Evolutionary conservation across 371 early-diverging fungal genomes (phyloP).

Genomic region (Actinomortierella wolfii): DNA sequence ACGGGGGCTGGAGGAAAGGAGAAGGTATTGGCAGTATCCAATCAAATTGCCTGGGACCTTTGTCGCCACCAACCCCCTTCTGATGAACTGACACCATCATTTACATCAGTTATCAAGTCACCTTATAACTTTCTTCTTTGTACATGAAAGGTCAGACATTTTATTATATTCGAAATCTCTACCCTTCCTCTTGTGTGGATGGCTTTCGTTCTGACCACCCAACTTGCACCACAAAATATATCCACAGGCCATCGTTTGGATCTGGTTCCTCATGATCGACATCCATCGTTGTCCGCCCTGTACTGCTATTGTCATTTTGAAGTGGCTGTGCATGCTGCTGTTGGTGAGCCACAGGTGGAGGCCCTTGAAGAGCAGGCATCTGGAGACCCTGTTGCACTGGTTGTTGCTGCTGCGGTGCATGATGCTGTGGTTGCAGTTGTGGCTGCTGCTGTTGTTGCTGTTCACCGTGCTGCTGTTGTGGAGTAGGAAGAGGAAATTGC

Average conservation of each 20-base stretch:
- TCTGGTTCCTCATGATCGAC: not conserved
- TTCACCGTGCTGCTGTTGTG: conserved; percentile 11
- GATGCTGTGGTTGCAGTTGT: not conserved
- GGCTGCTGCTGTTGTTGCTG: conserved; percentile 14
- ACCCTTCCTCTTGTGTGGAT: conserved; percentile 7
- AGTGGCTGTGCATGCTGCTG: conserved; percentile 5
- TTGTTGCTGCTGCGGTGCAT: not conserved
- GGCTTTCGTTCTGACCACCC: conserved; percentile 40
- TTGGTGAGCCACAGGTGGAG: not conserved
- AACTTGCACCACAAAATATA: conserved; percentile 44
- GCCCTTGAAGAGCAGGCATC: not conserved
- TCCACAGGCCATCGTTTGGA: conserved; percentile 35
- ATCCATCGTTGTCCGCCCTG: not conserved
- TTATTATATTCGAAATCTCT: not conserved
- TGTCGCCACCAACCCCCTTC: too few relatives aligned
- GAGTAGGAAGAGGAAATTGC: not conserved
- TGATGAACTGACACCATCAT: too few relatives aligned
- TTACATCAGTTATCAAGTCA: too few relatives aligned
- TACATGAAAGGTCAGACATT: not conserved
- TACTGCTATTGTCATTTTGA: not conserved
- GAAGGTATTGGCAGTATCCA: too few relatives aligned
- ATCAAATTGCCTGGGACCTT: too few relatives aligned
- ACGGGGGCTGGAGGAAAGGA: not conserved
- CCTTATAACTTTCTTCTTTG: too few relatives aligned
- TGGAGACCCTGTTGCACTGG: conserved; percentile 7